Evolutionary conservation across 768 basidiomycete species (phyloP).

Genomic region (Serpula lacrymans): DNA sequence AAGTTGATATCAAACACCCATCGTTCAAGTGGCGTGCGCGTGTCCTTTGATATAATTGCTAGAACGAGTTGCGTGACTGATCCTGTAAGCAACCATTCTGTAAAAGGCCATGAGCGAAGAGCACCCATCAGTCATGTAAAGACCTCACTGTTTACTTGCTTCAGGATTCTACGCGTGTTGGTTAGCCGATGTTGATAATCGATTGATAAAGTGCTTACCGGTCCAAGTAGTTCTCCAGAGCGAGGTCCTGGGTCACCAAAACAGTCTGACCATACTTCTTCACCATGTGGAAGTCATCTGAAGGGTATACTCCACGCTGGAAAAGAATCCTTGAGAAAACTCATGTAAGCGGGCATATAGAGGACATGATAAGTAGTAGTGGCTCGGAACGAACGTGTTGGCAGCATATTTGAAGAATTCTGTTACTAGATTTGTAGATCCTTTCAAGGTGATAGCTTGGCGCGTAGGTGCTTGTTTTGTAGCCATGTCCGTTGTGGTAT

Average conservation of each 20-base stretch:
- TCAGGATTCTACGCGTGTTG: constrained; percentile 63
- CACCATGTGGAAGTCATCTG: constrained; percentile 99
- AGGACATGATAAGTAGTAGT: background rate
- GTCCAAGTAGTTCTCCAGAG: constrained; percentile 90
- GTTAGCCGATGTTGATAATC: constrained; percentile 1
- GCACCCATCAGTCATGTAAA: background rate
- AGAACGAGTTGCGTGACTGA: constrained; percentile 93
- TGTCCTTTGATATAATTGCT: constrained; percentile 94
- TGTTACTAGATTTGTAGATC: constrained; percentile 88
- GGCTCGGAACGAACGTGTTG: constrained; percentile 68
- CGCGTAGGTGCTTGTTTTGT: constrained; percentile 48
- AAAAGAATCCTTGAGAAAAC: constrained; percentile 72
- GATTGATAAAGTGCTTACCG: constrained; percentile 40
- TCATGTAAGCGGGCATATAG: constrained; percentile 6
- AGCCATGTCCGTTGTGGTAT: constrained; percentile 32
- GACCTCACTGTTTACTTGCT: constrained; percentile 84
- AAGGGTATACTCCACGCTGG: constrained; percentile 94
- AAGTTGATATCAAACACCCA: constrained; percentile 98
- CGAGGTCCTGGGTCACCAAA: constrained; percentile 89
- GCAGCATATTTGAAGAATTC: constrained; percentile 99
- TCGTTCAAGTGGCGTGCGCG: constrained; percentile 85
- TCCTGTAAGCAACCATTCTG: constrained; percentile 93
- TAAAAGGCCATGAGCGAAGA: background rate
- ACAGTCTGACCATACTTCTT: constrained; percentile 99
- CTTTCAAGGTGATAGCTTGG: constrained; percentile 91